Evolutionary conservation across 345 rosid species (phyloP).

Genomic region (Eucalyptus dawsonii): DNA sequence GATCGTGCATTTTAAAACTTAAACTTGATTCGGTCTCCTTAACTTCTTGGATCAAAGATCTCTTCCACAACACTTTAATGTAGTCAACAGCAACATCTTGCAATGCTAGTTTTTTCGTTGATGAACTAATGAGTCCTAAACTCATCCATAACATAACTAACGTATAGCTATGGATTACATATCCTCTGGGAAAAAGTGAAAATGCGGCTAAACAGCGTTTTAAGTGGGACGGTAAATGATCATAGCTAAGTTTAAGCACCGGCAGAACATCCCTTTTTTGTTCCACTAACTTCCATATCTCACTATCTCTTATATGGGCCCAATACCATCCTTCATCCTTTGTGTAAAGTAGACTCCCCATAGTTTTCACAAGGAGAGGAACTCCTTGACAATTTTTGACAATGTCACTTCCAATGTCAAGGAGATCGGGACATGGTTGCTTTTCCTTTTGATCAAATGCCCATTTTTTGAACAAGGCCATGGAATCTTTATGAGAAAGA

Average conservation of each 20-base stretch:
- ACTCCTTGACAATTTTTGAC: neutral
- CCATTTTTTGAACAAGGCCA: neutral
- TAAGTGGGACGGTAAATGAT: neutral
- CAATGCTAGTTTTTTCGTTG: neutral
- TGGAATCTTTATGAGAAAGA: neutral
- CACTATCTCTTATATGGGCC: neutral
- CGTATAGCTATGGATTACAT: fast-evolving
- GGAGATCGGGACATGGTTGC: neutral
- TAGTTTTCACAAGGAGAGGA: neutral
- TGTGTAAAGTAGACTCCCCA: neutral
- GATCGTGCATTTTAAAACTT: fast-evolving
- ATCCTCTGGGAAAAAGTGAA: fast-evolving
- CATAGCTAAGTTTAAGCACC: neutral
- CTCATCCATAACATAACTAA: neutral
- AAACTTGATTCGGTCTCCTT: fast-evolving
- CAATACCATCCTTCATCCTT: fast-evolving
- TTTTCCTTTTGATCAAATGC: neutral
- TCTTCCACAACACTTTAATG: neutral
- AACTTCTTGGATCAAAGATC: neutral
- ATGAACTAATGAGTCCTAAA: neutral
- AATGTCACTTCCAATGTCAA: neutral
- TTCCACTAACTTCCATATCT: neutral
- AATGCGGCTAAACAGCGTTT: neutral
- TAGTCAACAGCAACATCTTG: neutral
- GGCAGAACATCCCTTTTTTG: neutral